Conservation (phyloP, 257 asterid genomes). For the Capsicum baccatum region DNA sequence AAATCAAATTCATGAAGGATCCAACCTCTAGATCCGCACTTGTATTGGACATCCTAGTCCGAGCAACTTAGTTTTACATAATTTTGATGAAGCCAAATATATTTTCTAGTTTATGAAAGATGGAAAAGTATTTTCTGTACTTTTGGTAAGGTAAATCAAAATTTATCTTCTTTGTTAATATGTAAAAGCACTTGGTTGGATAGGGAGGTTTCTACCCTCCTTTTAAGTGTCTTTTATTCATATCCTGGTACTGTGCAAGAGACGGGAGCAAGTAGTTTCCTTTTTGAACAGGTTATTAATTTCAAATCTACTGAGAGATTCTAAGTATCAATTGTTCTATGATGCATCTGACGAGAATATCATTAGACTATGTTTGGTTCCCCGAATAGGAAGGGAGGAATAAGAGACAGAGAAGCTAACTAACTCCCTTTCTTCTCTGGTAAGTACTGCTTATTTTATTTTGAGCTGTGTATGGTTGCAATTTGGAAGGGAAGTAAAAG, state of each 20-base stretch:
- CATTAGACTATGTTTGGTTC: not conserved
- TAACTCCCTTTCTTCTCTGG: not conserved
- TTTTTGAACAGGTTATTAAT: not conserved
- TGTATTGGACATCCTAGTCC: too few relatives aligned
- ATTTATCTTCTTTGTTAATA: not conserved
- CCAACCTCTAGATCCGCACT: too few relatives aligned
- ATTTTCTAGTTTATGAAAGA: conserved; percentile 17
- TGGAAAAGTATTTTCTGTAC: not conserved
- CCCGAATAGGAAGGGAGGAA: not conserved
- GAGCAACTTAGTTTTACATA: not conserved
- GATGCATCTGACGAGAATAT: not conserved
- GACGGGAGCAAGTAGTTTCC: conserved; percentile 11
- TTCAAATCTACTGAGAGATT: not conserved
- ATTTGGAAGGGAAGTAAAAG: conserved; percentile 16
- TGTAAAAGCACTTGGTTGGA: not conserved
- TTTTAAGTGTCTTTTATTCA: not conserved
- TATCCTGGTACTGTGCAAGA: not conserved
- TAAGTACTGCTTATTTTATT: not conserved
- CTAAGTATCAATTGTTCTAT: not conserved
- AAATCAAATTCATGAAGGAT: too few relatives aligned
- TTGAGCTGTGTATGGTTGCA: not conserved
- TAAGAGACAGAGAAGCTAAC: conserved; percentile 16
- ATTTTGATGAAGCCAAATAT: conserved; percentile 13
- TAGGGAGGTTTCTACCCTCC: not conserved
- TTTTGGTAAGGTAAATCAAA: not conserved